These are phyloP conservation scores for Torrubiella hemipterigena DNA, from an alignment of 2,329 filamentous ascomycete species.

Conservation along the genomic window DNA sequence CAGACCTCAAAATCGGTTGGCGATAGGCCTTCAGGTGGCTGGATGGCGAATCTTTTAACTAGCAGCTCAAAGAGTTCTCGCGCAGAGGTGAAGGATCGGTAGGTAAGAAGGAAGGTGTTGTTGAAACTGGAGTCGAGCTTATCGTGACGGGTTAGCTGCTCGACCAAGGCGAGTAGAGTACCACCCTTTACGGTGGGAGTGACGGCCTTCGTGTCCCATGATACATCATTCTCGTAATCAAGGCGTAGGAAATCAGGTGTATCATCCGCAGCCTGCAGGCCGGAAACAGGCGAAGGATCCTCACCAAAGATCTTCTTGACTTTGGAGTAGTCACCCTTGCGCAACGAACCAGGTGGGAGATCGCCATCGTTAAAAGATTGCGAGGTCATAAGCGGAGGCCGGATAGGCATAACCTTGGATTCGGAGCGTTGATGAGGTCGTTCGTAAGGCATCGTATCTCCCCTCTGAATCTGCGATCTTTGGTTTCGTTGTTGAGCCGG, in stretches of 20 bases:
- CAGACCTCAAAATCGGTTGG: constrained; percentile 71
- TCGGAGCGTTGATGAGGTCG: constrained; percentile 43
- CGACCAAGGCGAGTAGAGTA: constrained; percentile 77
- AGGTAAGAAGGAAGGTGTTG: constrained; percentile 94
- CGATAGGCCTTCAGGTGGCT: constrained; percentile 73
- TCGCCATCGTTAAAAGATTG: constrained; percentile 58
- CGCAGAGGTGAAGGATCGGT: constrained; percentile 86
- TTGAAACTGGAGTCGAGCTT: constrained; percentile 93
- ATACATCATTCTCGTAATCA: constrained; percentile 79
- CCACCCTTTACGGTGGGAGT: constrained; percentile 75
- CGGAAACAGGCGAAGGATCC: constrained; percentile 39
- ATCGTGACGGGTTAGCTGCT: constrained; percentile 91
- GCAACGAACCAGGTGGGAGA: constrained; percentile 33
- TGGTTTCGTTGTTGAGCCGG: constrained; percentile 31
- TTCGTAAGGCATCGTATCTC: constrained; percentile 44
- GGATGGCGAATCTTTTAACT: constrained; percentile 82
- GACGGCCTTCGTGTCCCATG: constrained; percentile 74
- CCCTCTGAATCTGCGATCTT: constrained; percentile 37
- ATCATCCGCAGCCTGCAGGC: constrained; percentile 52
- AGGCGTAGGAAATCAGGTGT: constrained; percentile 73
- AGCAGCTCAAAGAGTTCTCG: constrained; percentile 86
- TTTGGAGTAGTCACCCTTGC: constrained; percentile 51
- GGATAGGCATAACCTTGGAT: constrained; percentile 31
- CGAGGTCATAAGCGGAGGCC: constrained; percentile 38
- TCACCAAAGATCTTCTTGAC: constrained; percentile 56